phyloP scores from a whole-genome alignment of 805 yeast genomes.

The Kluyveromyces wickerhamii region DNA sequence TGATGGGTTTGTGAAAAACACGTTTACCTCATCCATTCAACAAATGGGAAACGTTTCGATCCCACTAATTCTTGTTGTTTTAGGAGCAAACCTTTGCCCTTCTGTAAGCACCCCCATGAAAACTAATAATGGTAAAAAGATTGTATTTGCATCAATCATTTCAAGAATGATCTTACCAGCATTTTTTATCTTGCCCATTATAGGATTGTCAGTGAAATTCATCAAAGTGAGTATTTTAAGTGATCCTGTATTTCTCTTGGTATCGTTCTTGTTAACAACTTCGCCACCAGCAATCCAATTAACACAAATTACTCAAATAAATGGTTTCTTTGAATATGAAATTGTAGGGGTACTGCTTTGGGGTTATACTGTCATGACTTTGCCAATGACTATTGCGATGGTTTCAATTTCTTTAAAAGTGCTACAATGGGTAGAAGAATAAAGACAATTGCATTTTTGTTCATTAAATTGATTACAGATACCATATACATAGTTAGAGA shows the following conservation, averaged over 20 bases:
- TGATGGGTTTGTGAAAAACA: slow-evolving; percentile 40
- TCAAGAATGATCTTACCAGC: slow-evolving; percentile 58
- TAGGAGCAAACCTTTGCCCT: slow-evolving; percentile 55
- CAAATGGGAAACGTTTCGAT: slow-evolving; percentile 53
- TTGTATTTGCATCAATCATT: slow-evolving; percentile 45
- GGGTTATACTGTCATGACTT: slow-evolving; percentile 55
- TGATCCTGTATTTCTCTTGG: slow-evolving; percentile 54
- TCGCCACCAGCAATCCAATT: slow-evolving; percentile 65
- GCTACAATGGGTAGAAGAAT: slow-evolving; percentile 37
- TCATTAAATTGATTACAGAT: too few relatives aligned
- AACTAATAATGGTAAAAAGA: slow-evolving; percentile 35
- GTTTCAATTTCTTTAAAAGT: slow-evolving; percentile 49
- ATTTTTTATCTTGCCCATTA: slow-evolving; percentile 43
- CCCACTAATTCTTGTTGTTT: slow-evolving; percentile 51
- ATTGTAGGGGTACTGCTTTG: slow-evolving; percentile 61
- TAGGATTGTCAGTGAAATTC: slow-evolving; percentile 45
- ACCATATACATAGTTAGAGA: too few relatives aligned
- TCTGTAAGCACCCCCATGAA: slow-evolving; percentile 38
- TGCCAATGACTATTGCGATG: slow-evolving; percentile 50
- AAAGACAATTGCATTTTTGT: too few relatives aligned
- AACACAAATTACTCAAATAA: slow-evolving; percentile 55
- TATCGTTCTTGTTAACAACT: slow-evolving; percentile 49
- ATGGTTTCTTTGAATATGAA: slow-evolving; percentile 51
- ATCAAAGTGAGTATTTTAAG: slow-evolving; percentile 38
- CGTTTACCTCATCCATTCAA: slow-evolving; percentile 44